phyloP scores from a whole-genome alignment of 805 yeast species.

The Candida sanyiensis region DNA sequence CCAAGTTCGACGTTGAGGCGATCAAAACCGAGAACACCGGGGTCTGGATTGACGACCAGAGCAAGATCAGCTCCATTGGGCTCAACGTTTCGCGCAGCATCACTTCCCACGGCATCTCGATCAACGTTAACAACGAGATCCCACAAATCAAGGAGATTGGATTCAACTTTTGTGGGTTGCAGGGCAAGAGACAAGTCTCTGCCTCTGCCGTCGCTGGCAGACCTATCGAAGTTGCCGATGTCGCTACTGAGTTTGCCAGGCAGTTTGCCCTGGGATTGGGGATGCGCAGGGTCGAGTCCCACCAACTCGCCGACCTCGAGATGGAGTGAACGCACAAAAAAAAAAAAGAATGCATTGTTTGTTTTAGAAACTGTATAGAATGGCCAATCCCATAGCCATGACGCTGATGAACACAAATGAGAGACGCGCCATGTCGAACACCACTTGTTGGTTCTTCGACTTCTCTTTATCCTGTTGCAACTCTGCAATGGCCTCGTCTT shows the following conservation, averaged over 20 bases:
- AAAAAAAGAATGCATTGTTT: constrained; percentile 1
- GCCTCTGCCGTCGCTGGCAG: constrained; percentile 31
- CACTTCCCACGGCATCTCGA: constrained; percentile 85
- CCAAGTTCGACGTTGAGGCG: constrained; percentile 37
- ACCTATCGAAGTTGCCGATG: constrained; percentile 24
- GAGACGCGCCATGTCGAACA: constrained; percentile 1
- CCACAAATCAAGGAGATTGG: constrained; percentile 54
- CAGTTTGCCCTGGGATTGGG: constrained; percentile 38
- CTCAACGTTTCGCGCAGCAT: constrained; percentile 78
- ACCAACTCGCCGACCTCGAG: constrained; percentile 30
- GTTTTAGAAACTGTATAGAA: neutral
- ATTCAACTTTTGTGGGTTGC: constrained; percentile 82
- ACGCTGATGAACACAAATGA: neutral
- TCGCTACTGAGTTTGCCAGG: constrained; percentile 40
- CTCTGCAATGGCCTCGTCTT: neutral
- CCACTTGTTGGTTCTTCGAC: neutral
- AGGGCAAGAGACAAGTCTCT: constrained; percentile 53
- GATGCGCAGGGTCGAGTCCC: constrained; percentile 32
- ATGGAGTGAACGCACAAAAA: constrained; percentile 10
- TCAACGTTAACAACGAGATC: constrained; percentile 73
- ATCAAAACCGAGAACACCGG: constrained; percentile 68
- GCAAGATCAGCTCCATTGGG: constrained; percentile 85
- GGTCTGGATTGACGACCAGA: constrained; percentile 61
- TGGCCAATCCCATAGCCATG: neutral
- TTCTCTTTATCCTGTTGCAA: neutral